Base-by-base conservation (phyloP, 1,139 yeast species). In the Candida sanyaensis region DNA sequence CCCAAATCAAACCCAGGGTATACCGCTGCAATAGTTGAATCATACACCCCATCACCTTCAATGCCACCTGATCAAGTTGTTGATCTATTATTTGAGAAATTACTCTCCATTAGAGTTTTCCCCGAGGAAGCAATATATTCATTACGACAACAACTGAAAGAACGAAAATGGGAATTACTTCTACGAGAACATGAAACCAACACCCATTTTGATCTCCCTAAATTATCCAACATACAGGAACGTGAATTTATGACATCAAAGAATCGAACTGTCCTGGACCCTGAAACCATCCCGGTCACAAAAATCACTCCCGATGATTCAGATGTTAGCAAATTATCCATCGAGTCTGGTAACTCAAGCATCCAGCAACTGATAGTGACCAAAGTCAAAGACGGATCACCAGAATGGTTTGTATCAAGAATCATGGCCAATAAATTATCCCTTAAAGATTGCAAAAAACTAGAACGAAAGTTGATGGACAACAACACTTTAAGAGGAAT, bases 141-240 rank as follows among this genome's bases (percentile, higher is more conserved):
- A 1, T 57, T 73, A 40, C 49, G 68, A 38, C 66, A 64, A 13
- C 72, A 64, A 49, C 62, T 77, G 2, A 60, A 69, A 0, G 64
- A 62, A 46, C 53, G 81, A 29, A 76, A 76, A 55, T 76, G 80
- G 80, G 80, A 76, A 51, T 57, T 76, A 11, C 57, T 76, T n/a
- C 54, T 75, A 23, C 57, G 75, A 42, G 80, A 76, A 51, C 68
- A 64, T 51, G 78, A 74, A 51, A 64, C 70, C 5, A 74, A 74
- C 51, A 50, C 63, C 2, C 62, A 63, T 7, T 73, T 75, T 50
- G 78, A 75, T 47, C 62, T 74, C 41, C 59, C 55, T 26, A 44
- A 60, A 3, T 44, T 60, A 26, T 54, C 55, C 41, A 44, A 32
- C 46, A 29, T 12, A 36, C 33, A 12, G 31, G 43, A 33, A 42